Base-by-base conservation (phyloP, 257 asterid genomes). In the Paraleonurus japonicus region DNA sequence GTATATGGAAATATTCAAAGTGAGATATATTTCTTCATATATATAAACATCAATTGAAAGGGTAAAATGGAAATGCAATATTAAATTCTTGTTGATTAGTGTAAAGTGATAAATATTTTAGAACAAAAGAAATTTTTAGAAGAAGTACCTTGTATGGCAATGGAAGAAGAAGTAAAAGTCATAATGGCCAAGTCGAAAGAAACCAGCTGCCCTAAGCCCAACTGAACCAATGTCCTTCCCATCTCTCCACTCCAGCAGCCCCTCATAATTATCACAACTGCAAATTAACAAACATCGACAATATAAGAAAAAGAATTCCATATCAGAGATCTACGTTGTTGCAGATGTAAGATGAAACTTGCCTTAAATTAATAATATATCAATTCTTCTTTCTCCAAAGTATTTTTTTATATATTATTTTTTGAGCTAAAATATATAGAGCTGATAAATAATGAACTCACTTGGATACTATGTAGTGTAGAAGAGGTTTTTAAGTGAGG, bases 111-210 rank as follows among this genome's bases (percentile, higher is more conserved):
- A n/a, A n/a, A n/a, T n/a, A n/a, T n/a, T n/a, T n/a, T n/a, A n/a
- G n/a, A n/a, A n/a, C n/a, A n/a, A n/a, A n/a, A n/a, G n/a, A n/a
- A n/a, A n/a, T n/a, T n/a, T n/a, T n/a, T n/a, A n/a, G n/a, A n/a
- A n/a, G n/a, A n/a, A 11, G 1, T 60, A 79, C 87, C 86, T 81
- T 43, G 19, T 47, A 47, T 73, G 53, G 97, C 76, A 35, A 79
- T 70, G 20, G 87, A 77, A 71, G 96, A 90, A 75, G 94, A 23
- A 6, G 84, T 58, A 75, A 86, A 88, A 78, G 78, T 78, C 79
- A 58, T 51, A 1, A 79, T 12, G 27, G 92, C 81, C 71, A 82
- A 16, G 8, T 33, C 17, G 6, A 86, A 72, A 48, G 92, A 88
- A 16, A 81, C 73, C 32, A 80, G 33, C 71, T 88, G 95, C 10